Evolutionary conservation across 1,284 basidiomycete genomes (phyloP), one percentile per base, ranked within the genome.

Genomic region (Heterobasidion annosum): DNA sequence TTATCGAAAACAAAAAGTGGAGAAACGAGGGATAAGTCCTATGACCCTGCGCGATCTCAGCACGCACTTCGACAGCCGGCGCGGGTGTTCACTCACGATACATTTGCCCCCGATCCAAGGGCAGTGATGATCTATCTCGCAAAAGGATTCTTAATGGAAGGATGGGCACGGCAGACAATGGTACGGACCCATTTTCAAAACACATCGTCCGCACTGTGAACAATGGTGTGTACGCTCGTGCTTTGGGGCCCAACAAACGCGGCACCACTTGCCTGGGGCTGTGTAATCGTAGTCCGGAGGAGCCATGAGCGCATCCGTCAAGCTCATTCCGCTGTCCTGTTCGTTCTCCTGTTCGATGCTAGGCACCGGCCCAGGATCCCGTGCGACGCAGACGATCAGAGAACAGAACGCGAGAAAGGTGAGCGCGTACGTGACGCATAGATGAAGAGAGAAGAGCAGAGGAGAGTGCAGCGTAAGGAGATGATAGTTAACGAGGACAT

Each of bases 221-320:
- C 90, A 93, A 64, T 95, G 92, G 66, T 94, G 92, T 8, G 88
- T 74, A 53, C 92, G 73, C 64, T 93, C 91, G 2, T 91, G 90
- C 68, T 91, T 93, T 0, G 84, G 81, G 25, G 77, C 82, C 78
- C 81, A 83, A 63, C 88, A 91, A 57, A 81, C 84, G 54, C 79
- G 76, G 67, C 88, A 91, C 86, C 88, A 91, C 58, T 74, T 81
- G 16, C 76, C 77, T 0, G 81, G 81, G 25, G 72, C 64, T 56
- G 72, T 67, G 56, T 77, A 77, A 51, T 81, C 77, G 46, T 78
- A 75, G 40, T 72, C 72, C 1, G 64, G 47, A 1, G 56, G 18
- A 32, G 54, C 62, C 64, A 84, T 74, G 44, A 89, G 70, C 42
- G 83, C 86, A 56, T 87, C 82, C 13, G 70, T 72, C 50, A 89